Evolutionary conservation across 116 monocot genomes (phyloP), one percentile per base, ranked within the genome.

Genomic region (Phalaenopsis hybrid): DNA sequence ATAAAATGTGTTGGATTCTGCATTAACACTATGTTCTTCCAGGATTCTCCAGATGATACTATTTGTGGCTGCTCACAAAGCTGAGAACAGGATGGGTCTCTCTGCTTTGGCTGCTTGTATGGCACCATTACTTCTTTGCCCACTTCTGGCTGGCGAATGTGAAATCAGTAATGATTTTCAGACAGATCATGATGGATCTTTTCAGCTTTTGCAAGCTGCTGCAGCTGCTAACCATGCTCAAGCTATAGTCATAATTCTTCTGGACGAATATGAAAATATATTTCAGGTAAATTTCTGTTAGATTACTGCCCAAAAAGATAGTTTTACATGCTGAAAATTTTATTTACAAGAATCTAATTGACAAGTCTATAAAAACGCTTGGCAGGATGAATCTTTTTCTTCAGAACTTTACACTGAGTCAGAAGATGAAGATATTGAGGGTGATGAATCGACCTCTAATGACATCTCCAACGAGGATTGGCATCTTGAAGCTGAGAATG

Each of bases 211-310:
- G 75, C 88, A 93, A 86, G 97, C 97, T 90, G 97, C 97, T 68
- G 97, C 97, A 20, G 97, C 97, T 79, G 97, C 97, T 72, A 97
- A 97, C 83, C 92, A 94, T 91, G 97, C 97, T 76, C 94, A 97
- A 85, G 89, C 89, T 76, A 97, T 97, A 84, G 90, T 93, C 33
- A 93, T 92, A 72, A 91, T 91, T 83, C 79, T 97, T 33, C 81
- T 97, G 16, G 97, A 97, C 82, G 92, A 94, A 74, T 93, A 88
- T 85, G 89, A 91, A 52, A 88, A 79, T 5, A 92, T 97, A 84
- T 97, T 97, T 85, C 89, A 85, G 86, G 97, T 94, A 90, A 88
- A 89, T 46, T 81, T 81, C 49, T 61, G 81, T 48, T 72, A 72
- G 12, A 72, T 37, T 72, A 15, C 37, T 34, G 31, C 13, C 34